Evolutionary conservation across 1,139 yeast genomes (phyloP).

Genomic region (Geotrichum europaeum): DNA sequence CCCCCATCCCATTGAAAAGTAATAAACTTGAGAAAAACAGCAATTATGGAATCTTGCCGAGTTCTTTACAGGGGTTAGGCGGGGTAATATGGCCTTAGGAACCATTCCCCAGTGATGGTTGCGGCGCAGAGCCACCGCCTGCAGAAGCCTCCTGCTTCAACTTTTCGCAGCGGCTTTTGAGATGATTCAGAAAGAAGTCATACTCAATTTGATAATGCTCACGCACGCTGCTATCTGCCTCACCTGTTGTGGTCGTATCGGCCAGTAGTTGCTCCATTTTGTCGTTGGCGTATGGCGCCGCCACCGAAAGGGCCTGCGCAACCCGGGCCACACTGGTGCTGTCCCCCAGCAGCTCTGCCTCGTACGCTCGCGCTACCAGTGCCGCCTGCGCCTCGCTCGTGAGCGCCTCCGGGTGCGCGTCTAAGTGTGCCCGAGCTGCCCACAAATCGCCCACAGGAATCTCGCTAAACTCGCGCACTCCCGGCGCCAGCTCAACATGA

Average conservation of each 20-base stretch:
- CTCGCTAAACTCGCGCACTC: slow-evolving; percentile 47
- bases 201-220: neutral
- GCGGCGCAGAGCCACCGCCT: neutral
- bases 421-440: slow-evolving; percentile 48
- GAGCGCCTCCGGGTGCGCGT: slow-evolving; percentile 53
- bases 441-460: slow-evolving; percentile 46
- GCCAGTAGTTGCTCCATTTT: neutral
- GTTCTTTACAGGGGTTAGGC: too few species aligned
- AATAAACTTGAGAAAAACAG: too few species aligned
- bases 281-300: neutral
- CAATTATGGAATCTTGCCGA: too few species aligned
- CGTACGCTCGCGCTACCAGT: neutral
- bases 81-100: too few species aligned
- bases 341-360: neutral
- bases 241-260: neutral
- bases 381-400: neutral
- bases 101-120: too few species aligned
- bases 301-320: neutral
- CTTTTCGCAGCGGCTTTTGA: neutral
- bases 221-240: neutral
- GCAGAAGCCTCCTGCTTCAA: neutral
- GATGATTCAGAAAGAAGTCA: neutral
- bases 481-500: neutral
- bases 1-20: too few species aligned
- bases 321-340: neutral